phyloP scores from a whole-genome alignment of 2,329 filamentous ascomycete genomes.

The Aspergillus ochraceoroseus region DNA sequence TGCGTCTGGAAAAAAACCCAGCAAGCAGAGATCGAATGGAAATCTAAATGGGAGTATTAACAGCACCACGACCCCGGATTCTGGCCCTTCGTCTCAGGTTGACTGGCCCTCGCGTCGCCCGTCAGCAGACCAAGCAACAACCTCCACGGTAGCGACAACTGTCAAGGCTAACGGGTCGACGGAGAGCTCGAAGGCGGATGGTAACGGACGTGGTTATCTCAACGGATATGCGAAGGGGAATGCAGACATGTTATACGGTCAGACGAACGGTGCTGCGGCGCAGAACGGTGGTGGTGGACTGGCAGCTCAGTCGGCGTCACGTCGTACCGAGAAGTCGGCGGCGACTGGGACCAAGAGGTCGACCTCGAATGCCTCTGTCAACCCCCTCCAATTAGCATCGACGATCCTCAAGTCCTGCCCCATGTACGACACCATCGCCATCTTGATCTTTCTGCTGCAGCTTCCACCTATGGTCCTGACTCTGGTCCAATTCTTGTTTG shows the following conservation, averaged over 20 bases:
- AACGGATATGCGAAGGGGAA: conserved; percentile 37
- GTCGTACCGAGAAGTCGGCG: conserved; percentile 31
- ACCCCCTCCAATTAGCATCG: conserved; percentile 69
- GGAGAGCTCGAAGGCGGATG: conserved; percentile 33
- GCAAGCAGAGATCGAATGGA: conserved; percentile 54
- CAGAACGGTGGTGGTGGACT: conserved; percentile 32
- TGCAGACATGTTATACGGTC: conserved; percentile 35
- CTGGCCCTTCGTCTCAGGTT: conserved; percentile 37
- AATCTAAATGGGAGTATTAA: conserved; percentile 51
- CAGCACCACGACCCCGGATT: conserved; percentile 39
- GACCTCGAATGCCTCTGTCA: conserved; percentile 50
- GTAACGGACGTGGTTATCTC: conserved; percentile 33
- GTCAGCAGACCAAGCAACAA: conserved; percentile 33
- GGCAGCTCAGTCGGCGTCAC: conserved; percentile 24
- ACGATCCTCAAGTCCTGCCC: conserved; percentile 88
- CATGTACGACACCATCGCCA: conserved; percentile 90
- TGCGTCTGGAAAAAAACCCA: conserved; percentile 67
- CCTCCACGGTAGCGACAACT: conserved; percentile 25
- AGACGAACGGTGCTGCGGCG: conserved; percentile 30
- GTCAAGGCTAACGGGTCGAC: conserved; percentile 27
- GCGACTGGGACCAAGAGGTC: conserved; percentile 31
- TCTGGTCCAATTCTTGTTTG: conserved; percentile 86
- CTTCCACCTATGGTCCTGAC: conserved; percentile 83
- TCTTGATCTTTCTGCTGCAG: conserved; percentile 91
- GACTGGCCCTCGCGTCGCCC: conserved; percentile 40